phyloP scores from a whole-genome alignment of 2,329 filamentous ascomycete genomes.

The Colletotrichum echinochloae region DNA sequence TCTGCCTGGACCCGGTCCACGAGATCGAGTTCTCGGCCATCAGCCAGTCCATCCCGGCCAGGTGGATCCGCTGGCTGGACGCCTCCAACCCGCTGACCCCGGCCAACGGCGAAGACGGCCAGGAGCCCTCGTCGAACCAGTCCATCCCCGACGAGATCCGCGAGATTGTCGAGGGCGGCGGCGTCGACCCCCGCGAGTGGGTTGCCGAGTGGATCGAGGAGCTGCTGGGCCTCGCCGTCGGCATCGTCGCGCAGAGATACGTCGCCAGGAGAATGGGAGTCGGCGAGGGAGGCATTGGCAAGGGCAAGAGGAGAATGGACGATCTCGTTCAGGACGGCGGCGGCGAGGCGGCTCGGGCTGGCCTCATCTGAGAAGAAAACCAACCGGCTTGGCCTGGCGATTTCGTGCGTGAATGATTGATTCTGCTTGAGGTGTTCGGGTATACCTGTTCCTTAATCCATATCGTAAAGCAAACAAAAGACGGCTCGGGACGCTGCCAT shows the following conservation, averaged over 20 bases:
- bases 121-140: constrained; percentile 47
- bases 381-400: background rate
- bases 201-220: constrained; percentile 98
- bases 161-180: constrained; percentile 80
- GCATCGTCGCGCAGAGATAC: constrained; percentile 92
- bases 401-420: background rate
- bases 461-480: background rate
- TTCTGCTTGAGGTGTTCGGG: constrained; percentile 33
- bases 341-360: constrained; percentile 40
- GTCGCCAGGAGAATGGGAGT: constrained; percentile 97
- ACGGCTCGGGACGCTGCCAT: background rate
- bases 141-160: constrained; percentile 83
- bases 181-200: constrained; percentile 95
- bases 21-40: constrained; percentile 87
- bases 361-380: constrained; percentile 30
- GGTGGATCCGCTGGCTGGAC: constrained; percentile 94
- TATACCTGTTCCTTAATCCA: constrained; percentile 34
- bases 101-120: constrained; percentile 61
- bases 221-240: constrained; percentile 79
- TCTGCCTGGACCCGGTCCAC: constrained; percentile 89
- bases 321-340: constrained; percentile 62
- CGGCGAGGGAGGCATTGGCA: constrained; percentile 78
- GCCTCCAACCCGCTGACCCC: constrained; percentile 71
- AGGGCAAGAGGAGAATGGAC: constrained; percentile 71
- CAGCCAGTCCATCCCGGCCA: constrained; percentile 84